These are phyloP conservation scores for Penicillium sp. DNA, from an alignment of 2,329 filamentous ascomycete genomes.

Conservation along the genomic window DNA sequence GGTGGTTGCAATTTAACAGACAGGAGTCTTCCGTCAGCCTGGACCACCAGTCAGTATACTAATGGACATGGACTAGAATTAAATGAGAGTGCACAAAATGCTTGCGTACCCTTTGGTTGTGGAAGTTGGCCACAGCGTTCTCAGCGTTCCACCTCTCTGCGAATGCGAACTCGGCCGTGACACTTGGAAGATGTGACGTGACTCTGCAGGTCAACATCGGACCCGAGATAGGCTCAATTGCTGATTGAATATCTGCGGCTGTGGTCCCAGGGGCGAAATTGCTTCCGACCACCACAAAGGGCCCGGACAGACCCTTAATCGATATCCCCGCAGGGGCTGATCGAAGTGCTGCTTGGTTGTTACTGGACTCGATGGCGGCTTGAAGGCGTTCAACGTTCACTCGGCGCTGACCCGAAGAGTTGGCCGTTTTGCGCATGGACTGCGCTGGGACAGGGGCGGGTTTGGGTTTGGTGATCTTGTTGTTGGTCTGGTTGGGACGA, in stretches of 20 bases:
- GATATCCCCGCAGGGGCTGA: slow-evolving; percentile 40
- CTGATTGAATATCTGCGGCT: slow-evolving; percentile 58
- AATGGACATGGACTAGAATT: not conserved
- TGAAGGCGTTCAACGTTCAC: slow-evolving; percentile 30
- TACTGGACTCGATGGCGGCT: slow-evolving; percentile 26
- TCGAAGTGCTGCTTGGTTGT: slow-evolving; percentile 26
- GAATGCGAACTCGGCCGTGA: slow-evolving; percentile 57
- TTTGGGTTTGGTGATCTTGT: slow-evolving; percentile 32
- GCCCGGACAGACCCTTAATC: slow-evolving; percentile 51
- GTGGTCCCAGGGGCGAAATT: slow-evolving; percentile 64
- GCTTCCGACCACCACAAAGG: slow-evolving; percentile 53
- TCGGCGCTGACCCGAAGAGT: slow-evolving; percentile 28
- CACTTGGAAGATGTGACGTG: slow-evolving; percentile 47
- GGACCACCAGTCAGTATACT: slow-evolving; percentile 17
- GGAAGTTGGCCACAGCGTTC: slow-evolving; percentile 55
- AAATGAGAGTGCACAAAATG: too few relatives aligned
- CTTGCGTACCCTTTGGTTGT: slow-evolving; percentile 53
- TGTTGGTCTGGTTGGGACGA: slow-evolving; percentile 33
- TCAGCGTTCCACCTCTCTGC: slow-evolving; percentile 51
- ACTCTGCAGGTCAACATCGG: slow-evolving; percentile 51
- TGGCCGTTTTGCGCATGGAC: slow-evolving; percentile 18
- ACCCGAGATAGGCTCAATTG: slow-evolving; percentile 50
- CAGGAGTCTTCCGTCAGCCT: slow-evolving; percentile 56
- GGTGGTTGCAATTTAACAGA: slow-evolving; percentile 50
- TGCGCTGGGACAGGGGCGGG: slow-evolving; percentile 27